A percentile compares a stretch with the other conserved stretches of the same genome.
Evolutionary conservation across 2,329 filamentous ascomycete species (phyloP).

Genomic region (Colletotrichum acutatum): DNA sequence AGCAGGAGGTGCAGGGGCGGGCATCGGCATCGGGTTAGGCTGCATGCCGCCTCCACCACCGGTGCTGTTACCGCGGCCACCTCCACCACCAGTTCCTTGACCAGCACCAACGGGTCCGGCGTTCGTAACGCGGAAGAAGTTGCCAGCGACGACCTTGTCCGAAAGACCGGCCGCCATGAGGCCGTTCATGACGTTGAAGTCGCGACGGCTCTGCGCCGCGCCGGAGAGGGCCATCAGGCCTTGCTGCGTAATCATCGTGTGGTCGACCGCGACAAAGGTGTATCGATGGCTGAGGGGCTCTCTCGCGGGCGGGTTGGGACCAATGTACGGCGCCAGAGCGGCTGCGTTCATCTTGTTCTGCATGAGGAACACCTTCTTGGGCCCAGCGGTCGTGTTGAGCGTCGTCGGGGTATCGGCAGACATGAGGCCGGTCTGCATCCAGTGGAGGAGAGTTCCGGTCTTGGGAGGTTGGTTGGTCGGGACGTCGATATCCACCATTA

Average conservation of each 20-base stretch:
- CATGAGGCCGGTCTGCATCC: slow-evolving; percentile 54
- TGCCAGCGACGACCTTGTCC: slow-evolving; percentile 48
- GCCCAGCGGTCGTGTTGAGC: slow-evolving; percentile 43
- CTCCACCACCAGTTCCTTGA: slow-evolving; percentile 16
- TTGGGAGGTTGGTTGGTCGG: slow-evolving; percentile 49
- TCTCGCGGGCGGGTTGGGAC: slow-evolving; percentile 51
- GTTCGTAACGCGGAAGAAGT: slow-evolving; percentile 53
- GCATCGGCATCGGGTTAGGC: slow-evolving; percentile 4
- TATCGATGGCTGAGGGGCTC: slow-evolving; percentile 52
- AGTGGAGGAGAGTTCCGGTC: slow-evolving; percentile 58
- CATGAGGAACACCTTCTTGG: slow-evolving; percentile 44
- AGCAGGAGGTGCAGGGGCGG: not conserved
- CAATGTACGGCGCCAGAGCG: slow-evolving; percentile 45
- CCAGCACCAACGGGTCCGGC: slow-evolving; percentile 38
- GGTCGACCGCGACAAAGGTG: slow-evolving; percentile 53
- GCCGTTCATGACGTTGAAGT: slow-evolving; percentile 46
- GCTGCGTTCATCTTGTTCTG: slow-evolving; percentile 40
- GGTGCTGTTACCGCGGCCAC: slow-evolving; percentile 12
- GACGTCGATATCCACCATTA: slow-evolving; percentile 59
- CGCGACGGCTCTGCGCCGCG: slow-evolving; percentile 44
- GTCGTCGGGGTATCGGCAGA: slow-evolving; percentile 39
- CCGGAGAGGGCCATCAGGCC: slow-evolving; percentile 41
- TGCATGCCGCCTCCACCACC: not conserved
- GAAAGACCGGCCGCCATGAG: slow-evolving; percentile 46
- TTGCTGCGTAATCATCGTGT: slow-evolving; percentile 41